phyloP scores from a whole-genome alignment of 805 yeast genomes.

The Cyberlindnera euphorbiae region DNA sequence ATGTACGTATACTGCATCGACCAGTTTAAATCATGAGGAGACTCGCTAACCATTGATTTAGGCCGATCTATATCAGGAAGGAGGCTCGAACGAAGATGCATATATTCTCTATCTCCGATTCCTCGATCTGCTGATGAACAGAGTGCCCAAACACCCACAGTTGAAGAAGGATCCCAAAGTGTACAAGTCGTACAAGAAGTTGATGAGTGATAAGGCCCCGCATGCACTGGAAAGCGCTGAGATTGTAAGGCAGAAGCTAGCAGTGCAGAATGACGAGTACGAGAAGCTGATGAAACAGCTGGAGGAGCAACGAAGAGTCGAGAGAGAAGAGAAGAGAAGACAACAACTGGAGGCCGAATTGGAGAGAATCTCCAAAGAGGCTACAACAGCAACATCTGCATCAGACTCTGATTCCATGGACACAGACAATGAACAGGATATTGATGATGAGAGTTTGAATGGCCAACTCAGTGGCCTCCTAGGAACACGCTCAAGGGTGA shows the following conservation, averaged over 20 bases:
- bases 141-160: constrained; percentile 43
- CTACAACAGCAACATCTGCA: not conserved
- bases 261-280: constrained; percentile 29
- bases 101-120: constrained; percentile 54
- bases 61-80: constrained; percentile 41
- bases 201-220: constrained; percentile 23
- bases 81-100: constrained; percentile 42
- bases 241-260: constrained; percentile 25
- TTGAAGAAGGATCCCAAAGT: constrained; percentile 24
- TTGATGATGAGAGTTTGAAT: constrained; percentile 20
- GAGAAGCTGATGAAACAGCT: constrained; percentile 19
- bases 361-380: not conserved
- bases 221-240: constrained; percentile 21
- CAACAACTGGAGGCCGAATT: constrained; percentile 9
- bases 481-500: not conserved
- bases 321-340: constrained; percentile 19
- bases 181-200: constrained; percentile 12
- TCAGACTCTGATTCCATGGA: not conserved
- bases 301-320: constrained; percentile 23
- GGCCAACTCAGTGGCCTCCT: constrained; percentile 9
- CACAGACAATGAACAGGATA: constrained; percentile 6
- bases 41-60: constrained; percentile 21
- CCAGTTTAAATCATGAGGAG: not conserved
- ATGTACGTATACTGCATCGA: constrained; percentile 24
- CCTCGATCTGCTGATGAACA: constrained; percentile 50